A percentile compares a stretch with the other conserved stretches of the same genome.
phyloP scores from a whole-genome alignment of 2,329 filamentous ascomycete species.

The Coniochaeta hoffmannii region DNA sequence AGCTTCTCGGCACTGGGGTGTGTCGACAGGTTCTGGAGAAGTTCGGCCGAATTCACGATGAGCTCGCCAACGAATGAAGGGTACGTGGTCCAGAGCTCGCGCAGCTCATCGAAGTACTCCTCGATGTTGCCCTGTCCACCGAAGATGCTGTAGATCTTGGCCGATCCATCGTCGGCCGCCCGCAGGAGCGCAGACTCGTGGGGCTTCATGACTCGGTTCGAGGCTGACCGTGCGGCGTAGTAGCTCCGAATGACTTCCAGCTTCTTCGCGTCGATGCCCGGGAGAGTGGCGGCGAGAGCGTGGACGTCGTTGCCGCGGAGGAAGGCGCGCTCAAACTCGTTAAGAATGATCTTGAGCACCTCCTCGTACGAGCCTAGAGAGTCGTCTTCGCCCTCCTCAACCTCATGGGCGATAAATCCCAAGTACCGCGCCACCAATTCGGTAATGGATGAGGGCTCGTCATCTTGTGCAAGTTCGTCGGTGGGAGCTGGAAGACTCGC shows the following conservation, averaged over 20 bases:
- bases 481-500: slow-evolving; percentile 82
- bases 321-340: slow-evolving; percentile 94
- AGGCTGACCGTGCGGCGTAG: slow-evolving; percentile 78
- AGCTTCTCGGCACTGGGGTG: slow-evolving; percentile 88
- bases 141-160: slow-evolving; percentile 87
- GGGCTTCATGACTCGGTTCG: slow-evolving; percentile 78
- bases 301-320: slow-evolving; percentile 95
- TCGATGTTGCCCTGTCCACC: slow-evolving; percentile 98
- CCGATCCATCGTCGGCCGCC: slow-evolving; percentile 75
- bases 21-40: slow-evolving; percentile 77
- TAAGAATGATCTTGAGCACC: slow-evolving; percentile 83
- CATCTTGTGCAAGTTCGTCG: slow-evolving; percentile 95
- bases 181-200: slow-evolving; percentile 91
- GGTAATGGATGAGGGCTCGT: slow-evolving; percentile 92
- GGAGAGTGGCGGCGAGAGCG: slow-evolving; percentile 74
- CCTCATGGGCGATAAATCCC: slow-evolving; percentile 79
- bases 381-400: slow-evolving; percentile 89
- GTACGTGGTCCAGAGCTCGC: slow-evolving; percentile 87
- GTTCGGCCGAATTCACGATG: slow-evolving; percentile 70
- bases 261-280: slow-evolving; percentile 91
- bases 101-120: slow-evolving; percentile 97
- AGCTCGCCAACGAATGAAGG: slow-evolving; percentile 84
- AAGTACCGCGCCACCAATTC: slow-evolving; percentile 93
- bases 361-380: slow-evolving; percentile 83
- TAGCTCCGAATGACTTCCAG: slow-evolving; percentile 83